Evolutionary conservation across 257 asterid species (phyloP), one percentile per base, ranked within the genome.

Genomic region (Primulina tabacum): DNA sequence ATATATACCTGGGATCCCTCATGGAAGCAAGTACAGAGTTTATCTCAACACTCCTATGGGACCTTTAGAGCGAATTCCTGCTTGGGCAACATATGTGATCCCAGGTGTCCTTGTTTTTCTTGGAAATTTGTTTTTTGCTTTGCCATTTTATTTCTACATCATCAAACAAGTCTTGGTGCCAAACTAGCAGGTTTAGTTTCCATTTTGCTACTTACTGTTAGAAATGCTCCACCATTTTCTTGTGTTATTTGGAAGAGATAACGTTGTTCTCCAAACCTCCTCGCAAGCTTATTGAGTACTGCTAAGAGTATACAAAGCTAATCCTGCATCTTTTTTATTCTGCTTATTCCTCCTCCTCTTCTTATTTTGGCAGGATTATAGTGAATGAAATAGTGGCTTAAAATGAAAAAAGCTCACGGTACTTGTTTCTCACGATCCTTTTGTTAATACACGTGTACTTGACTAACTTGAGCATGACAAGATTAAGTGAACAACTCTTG

Each of bases 41-140:
- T 93, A 85, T 83, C 81, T 90, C 63, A 93, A 90, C 78, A 93
- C 99, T 77, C 92, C 97, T 56, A 71, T 72, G 66, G 99, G 99
- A 76, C 96, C 96, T 67, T 81, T 93, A 62, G 99, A 93, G 82
- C 90, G 99, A 66, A 95, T 93, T 59, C 97, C 97, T 79, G 97
- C 99, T 74, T 93, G 99, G 97, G 99, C 99, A 80, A 89, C 94
- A 60, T 90, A 87, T 62, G 99, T 93, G 58, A 76, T 84, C 81
- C 96, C 97, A 83, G 96, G 97, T 92, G 69, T 73, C 69, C 57
- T 65, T 65, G 68, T 80, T 47, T 59, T 60, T 10, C 74, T 60
- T 80, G 80, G 69, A 52, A 73, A 69, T 57, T 71, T 47, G 4
- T 75, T 70, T 70, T 58, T 63, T 81, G 77, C 78, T 73, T 57